Base-by-base conservation (phyloP, 78 protist genomes). In the Dictyostelium capitatum region DNA sequence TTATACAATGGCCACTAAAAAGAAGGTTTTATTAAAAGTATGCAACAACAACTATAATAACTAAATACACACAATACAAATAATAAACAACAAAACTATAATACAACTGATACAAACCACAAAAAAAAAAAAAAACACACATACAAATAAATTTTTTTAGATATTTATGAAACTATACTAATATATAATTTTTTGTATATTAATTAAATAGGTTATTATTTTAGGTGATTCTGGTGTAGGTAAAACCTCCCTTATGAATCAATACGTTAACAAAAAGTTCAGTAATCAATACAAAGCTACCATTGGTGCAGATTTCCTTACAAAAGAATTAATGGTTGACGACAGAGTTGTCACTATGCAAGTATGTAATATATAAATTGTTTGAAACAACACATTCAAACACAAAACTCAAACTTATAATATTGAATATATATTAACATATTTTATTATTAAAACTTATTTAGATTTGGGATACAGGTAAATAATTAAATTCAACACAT, bases 301-400 rank as follows among this genome's bases (percentile, higher is more conserved):
- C 83, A 99, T 99, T 50, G 99, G 99, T 28, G 99, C 99, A 14
- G 99, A 99, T 82, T 99, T 99, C 96, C 96, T 99, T 54, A 98
- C 99, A 15, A 94, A 94, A 95, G 99, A 99, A 56, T 96, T 99
- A 23, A 89, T 43, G 78, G 98, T 99, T 17, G 99, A 99, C 41
- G 99, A 97, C 77, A 70, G 97, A 7, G 95, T 89, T 17, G 99
- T 99, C 47, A 99, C 99, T 2, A 97, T 98, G 98, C 99, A 98
- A 85, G 89, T 97, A 37, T 95, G 97, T 97, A 97, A 91, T 95
- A 25, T 95, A 19, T 7, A 32, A 32, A 37, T 12, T n/a, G n/a
- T n/a, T n/a, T n/a, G n/a, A n/a, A 28, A 69, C 3, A 43, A 72
- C 19, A 54, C 20, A 64, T 64, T 1, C 10, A n/a, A 0, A 19